Base-by-base conservation (phyloP, 2,329 filamentous ascomycete genomes). In the Cladobotryum protrusum region DNA sequence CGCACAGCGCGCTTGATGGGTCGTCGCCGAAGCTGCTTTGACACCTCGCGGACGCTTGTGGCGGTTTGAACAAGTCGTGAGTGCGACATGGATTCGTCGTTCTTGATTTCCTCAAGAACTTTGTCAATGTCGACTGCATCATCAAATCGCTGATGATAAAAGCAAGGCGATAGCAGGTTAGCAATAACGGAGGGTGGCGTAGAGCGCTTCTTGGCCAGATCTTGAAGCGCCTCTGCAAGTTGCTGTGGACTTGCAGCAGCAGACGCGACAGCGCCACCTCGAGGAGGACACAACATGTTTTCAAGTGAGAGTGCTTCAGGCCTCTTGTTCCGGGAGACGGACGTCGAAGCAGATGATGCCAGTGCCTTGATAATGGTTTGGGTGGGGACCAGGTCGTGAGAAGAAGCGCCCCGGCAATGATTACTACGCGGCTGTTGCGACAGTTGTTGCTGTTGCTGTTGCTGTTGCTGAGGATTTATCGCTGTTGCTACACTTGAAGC, bases 121-220 rank as follows among this genome's bases (percentile, higher is more conserved):
- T 87, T 93, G 59, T 93, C 87, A 52, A 97, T 89, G 67, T 99
- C 89, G 59, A 99, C 89, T 8, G 91, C 89, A 65, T 96, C 90
- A 61, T 96, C 93, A 63, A 99, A 99, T 55, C 92, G 83, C 70
- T 95, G 88, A 71, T 99, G 93, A 72, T 96, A 97, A 72, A 95
- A 99, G 73, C 93, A 99, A 13, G 93, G 93, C 41, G 91, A 96
- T 60, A 92, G 86, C 47, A 97, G 73, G 11, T 60, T 78, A 11
- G 85, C 79, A 57, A 91, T 77, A 14, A 78, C 58, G 49, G 61
- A 58, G 15, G 60, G 57, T 42, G 67, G 60, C 8, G 64, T 63
- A 33, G 62, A 66, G 63, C 63, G 67, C 61, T 64, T 62, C 56
- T 64, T 67, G 52, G 75, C 75, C 43, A 82, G 68, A 58, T 77